A percentile compares a stretch with the other conserved stretches of the same genome.
Conservation (phyloP, 345 rosid species). For the Eucalyptus brandiana region DNA sequence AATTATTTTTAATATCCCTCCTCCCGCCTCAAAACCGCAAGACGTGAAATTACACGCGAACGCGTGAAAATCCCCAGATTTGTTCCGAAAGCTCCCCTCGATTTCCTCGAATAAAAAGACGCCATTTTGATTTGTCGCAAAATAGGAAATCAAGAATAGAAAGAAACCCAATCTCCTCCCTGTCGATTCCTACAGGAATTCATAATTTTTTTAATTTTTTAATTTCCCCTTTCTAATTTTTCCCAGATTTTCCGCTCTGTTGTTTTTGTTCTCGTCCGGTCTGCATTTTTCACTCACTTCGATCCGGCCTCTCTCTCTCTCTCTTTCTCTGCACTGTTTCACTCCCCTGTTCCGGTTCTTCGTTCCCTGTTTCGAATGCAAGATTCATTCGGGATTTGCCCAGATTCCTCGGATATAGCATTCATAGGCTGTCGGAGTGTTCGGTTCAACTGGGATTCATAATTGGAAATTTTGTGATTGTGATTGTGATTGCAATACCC, state of each 20-base stretch:
- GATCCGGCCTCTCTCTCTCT: neutral
- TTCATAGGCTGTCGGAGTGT: neutral
- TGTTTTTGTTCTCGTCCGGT: neutral
- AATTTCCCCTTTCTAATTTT: neutral
- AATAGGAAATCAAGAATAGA: neutral
- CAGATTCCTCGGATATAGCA: neutral
- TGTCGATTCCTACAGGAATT: neutral
- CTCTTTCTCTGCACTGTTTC: neutral
- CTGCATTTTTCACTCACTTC: neutral
- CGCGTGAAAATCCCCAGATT: neutral
- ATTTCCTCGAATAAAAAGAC: neutral
- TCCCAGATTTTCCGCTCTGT: neutral
- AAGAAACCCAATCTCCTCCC: neutral
- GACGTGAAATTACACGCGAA: neutral
- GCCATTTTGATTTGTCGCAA: neutral
- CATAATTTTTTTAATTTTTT: neutral
- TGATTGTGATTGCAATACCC: neutral
- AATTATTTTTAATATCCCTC: neutral
- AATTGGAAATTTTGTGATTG: neutral
- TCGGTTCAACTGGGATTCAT: neutral
- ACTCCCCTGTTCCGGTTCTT: neutral
- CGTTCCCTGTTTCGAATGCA: neutral
- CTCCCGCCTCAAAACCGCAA: neutral
- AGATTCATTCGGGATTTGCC: neutral
- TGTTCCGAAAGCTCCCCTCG: neutral